Percentiles rank a stretch among this genome's conserved stretches.
Conservation (phyloP, 495 filamentous ascomycete genomes). For the Aspergillus diversus region DNA sequence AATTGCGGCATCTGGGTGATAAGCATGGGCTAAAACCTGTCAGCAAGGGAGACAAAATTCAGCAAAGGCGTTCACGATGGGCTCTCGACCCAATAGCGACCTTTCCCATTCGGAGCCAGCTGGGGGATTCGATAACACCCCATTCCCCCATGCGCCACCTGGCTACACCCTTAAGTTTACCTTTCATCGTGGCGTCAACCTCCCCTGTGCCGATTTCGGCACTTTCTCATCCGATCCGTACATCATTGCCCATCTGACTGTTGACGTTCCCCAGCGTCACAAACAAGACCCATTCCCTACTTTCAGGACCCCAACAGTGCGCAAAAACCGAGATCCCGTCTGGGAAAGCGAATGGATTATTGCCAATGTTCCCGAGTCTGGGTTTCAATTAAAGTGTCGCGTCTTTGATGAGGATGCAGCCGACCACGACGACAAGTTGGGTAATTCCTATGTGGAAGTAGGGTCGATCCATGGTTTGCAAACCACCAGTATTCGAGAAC, state of each 20-base stretch:
- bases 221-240: conserved; percentile 84
- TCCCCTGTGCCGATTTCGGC: conserved; percentile 80
- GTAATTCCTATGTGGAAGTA: conserved; percentile 74
- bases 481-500: conserved; percentile 62
- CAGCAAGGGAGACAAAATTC: conserved; percentile 60
- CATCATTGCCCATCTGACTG: conserved; percentile 67
- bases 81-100: conserved; percentile 24
- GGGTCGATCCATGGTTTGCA: conserved; percentile 62
- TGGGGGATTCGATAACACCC: conserved; percentile 80
- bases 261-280: conserved; percentile 67
- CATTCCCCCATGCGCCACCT: conserved; percentile 68
- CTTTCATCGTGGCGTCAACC: conserved; percentile 77
- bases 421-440: conserved; percentile 85
- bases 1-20: conserved; percentile 34
- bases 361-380: conserved; percentile 76
- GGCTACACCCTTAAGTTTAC: conserved; percentile 86
- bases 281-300: conserved; percentile 74
- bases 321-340: conserved; percentile 66
- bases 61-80: conserved; percentile 49
- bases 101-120: conserved; percentile 51
- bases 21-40: conserved; percentile 54
- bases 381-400: conserved; percentile 78
- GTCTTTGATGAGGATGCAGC: conserved; percentile 88
- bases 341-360: conserved; percentile 91
- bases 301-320: conserved; percentile 78